phyloP scores from a whole-genome alignment of 2,329 filamentous ascomycete species.

The Metarhizium brunneum region DNA sequence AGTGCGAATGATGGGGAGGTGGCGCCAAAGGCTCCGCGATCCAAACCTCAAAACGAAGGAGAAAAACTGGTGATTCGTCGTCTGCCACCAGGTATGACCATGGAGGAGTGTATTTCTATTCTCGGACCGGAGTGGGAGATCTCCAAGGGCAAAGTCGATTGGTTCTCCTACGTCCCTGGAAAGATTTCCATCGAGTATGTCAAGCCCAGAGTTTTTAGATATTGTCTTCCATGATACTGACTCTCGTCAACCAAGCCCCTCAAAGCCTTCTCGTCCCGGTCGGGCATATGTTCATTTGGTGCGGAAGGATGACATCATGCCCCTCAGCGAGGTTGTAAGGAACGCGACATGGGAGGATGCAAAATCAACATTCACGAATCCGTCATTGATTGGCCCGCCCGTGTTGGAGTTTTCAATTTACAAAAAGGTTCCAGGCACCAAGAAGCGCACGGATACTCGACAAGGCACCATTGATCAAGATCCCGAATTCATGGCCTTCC shows the following conservation, averaged over 20 bases:
- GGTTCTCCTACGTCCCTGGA: constrained; percentile 55
- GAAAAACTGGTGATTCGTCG: constrained; percentile 80
- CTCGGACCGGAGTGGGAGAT: constrained; percentile 74
- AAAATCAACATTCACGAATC: constrained; percentile 62
- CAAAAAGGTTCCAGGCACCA: constrained; percentile 68
- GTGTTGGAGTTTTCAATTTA: constrained; percentile 75
- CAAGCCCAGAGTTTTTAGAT: not conserved
- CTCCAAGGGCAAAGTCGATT: constrained; percentile 77
- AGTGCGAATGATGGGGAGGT: constrained; percentile 16
- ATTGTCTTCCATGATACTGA: constrained; percentile 5
- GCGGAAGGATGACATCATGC: constrained; percentile 57
- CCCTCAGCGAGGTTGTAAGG: constrained; percentile 63
- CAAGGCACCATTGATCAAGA: constrained; percentile 97
- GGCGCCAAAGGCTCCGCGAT: constrained; percentile 18
- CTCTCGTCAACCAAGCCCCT: constrained; percentile 43
- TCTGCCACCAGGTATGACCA: constrained; percentile 76
- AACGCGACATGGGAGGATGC: constrained; percentile 69
- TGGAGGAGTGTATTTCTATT: constrained; percentile 62
- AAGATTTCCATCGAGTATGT: constrained; percentile 79
- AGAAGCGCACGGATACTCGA: constrained; percentile 68
- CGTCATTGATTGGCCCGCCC: constrained; percentile 69
- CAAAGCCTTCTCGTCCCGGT: constrained; percentile 74
- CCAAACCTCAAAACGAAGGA: constrained; percentile 35
- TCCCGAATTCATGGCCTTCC: constrained; percentile 86
- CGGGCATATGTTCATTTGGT: constrained; percentile 76